Base-by-base conservation (phyloP, 768 basidiomycete species). In the Tricholoma sp. region DNA sequence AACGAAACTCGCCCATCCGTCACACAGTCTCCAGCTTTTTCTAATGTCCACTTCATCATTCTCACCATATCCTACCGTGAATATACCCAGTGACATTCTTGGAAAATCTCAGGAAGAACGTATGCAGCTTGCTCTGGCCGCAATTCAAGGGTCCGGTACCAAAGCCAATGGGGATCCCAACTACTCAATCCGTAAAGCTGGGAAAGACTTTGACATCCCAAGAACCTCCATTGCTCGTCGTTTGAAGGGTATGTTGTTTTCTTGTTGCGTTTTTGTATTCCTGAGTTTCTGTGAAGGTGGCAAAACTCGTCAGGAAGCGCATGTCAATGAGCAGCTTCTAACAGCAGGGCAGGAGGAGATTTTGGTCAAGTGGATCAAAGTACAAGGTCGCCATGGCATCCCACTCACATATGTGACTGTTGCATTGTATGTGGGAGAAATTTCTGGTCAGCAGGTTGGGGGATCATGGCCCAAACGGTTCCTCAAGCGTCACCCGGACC, bases 401-500 rank as follows among this genome's bases (percentile, higher is more conserved):
- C 55, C 55, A 9, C 22, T 50, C 35, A 49, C 46, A 19, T 10
- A 31, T n/a, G 19, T 35, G 4, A 29, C 47, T 35, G 19, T 50
- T 14, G 12, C 47, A 35, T 12, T 35, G 31, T 39, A 56, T 56
- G 47, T 11, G 14, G 19, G 32, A 16, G 47, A 49, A 18, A 56
- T 56, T 37, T 31, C 31, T 22, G 47, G 47, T 50, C 31, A 35
- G 21, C n/a, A 31, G 34, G 47, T 56, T 49, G 47, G 55, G 4
- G 50, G 53, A 34, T 52, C 35, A 19, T 69, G 66, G 66, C 56
- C 50, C 2, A 18, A 45, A n/a, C 31, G 51, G 3, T 69, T 68
- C 55, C 10, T 52, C 19, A 37, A 14, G 45, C 55, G 58, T 11
- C 66, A 68, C 52, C 66, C 65, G 5, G 64, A 67, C n/a, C 46